These are phyloP conservation scores for Venturia oleaginea DNA, from an alignment of 2,329 filamentous ascomycete genomes.

Conservation along the genomic window DNA sequence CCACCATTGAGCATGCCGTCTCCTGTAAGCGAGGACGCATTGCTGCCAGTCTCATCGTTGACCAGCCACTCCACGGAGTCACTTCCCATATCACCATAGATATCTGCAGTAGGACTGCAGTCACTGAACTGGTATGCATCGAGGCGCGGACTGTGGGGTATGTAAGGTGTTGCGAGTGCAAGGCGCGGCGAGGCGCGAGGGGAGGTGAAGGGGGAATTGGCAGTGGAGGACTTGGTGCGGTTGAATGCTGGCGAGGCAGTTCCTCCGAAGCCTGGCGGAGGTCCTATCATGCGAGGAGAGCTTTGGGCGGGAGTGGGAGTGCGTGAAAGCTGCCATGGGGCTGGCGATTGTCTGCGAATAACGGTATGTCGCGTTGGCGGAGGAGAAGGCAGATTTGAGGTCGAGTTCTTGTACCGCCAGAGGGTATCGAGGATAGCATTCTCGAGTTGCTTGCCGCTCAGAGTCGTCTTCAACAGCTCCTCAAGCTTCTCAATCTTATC, in stretches of 20 bases:
- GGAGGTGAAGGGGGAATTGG: constrained; percentile 78
- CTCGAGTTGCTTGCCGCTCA: constrained; percentile 71
- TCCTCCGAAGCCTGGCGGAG: constrained; percentile 64
- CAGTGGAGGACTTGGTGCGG: constrained; percentile 65
- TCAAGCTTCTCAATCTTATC: constrained; percentile 91
- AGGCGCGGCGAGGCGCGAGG: constrained; percentile 87
- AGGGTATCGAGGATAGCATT: constrained; percentile 85
- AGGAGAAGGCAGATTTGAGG: constrained; percentile 55
- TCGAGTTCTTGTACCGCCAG: constrained; percentile 63
- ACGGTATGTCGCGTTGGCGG: constrained; percentile 82
- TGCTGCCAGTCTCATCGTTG: constrained; percentile 73
- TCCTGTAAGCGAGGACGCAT: constrained; percentile 59
- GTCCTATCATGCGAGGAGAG: constrained; percentile 72
- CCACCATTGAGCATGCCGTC: constrained; percentile 67
- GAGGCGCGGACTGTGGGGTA: constrained; percentile 86
- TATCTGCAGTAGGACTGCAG: constrained; percentile 66
- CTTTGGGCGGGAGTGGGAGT: constrained; percentile 70
- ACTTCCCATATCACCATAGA: constrained; percentile 81
- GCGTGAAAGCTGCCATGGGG: constrained; percentile 76
- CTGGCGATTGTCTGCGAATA: constrained; percentile 82
- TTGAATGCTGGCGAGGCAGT: constrained; percentile 64
- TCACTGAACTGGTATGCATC: constrained; percentile 90
- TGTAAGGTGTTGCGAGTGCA: constrained; percentile 69
- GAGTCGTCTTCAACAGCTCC: constrained; percentile 67
- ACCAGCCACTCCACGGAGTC: constrained; percentile 98